A percentile compares a stretch with the other conserved stretches of the same genome.
Conservation (phyloP, 2,329 filamentous ascomycete species). For the Myriosclerotinia curreyana region DNA sequence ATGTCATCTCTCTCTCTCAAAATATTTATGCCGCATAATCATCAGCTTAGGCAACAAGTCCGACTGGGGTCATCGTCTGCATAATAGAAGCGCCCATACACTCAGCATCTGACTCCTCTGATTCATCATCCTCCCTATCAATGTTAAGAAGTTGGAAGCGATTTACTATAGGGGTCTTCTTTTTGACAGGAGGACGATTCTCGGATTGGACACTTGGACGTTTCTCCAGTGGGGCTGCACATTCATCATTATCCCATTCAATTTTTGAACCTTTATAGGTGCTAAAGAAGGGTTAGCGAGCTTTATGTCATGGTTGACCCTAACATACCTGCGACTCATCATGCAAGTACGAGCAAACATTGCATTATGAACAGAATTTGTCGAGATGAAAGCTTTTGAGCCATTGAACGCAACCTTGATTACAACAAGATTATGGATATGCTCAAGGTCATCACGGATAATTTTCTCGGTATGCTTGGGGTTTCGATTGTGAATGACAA, state of each 20-base stretch:
- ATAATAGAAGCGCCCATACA: slow-evolving; percentile 20
- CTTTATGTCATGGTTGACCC: slow-evolving; percentile 25
- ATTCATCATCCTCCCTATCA: slow-evolving; percentile 43
- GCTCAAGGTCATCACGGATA: slow-evolving; percentile 72
- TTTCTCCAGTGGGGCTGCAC: slow-evolving; percentile 46
- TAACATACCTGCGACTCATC: slow-evolving; percentile 50
- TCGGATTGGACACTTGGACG: slow-evolving; percentile 34
- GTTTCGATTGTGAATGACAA: slow-evolving; percentile 62
- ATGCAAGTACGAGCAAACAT: slow-evolving; percentile 76
- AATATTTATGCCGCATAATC: neutral
- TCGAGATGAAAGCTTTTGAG: slow-evolving; percentile 64
- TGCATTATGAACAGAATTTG: slow-evolving; percentile 74
- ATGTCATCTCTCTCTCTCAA: neutral
- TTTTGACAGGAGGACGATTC: slow-evolving; percentile 37
- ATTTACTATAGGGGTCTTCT: slow-evolving; percentile 48
- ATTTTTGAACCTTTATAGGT: slow-evolving; percentile 70
- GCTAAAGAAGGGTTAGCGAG: slow-evolving; percentile 41
- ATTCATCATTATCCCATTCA: slow-evolving; percentile 71
- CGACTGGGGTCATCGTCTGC: neutral
- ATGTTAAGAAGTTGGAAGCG: slow-evolving; percentile 60
- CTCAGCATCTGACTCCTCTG: slow-evolving; percentile 25
- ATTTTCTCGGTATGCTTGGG: slow-evolving; percentile 57
- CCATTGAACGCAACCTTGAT: slow-evolving; percentile 60
- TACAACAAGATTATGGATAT: slow-evolving; percentile 76
- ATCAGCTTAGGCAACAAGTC: neutral